phyloP scores from a whole-genome alignment of 140 eudicot genomes.

The Ambrosia hybrid region DNA sequence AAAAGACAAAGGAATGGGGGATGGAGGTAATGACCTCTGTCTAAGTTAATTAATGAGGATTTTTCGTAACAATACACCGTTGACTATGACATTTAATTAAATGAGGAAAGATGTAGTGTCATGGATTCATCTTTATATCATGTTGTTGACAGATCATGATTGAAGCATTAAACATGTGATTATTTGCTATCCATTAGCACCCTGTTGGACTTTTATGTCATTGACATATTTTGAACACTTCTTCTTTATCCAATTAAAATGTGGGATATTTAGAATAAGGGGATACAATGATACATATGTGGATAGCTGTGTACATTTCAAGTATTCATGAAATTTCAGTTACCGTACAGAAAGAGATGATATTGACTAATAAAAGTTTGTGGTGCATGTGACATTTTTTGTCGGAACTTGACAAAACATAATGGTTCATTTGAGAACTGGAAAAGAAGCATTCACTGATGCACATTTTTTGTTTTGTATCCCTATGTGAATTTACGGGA shows the following conservation, averaged over 20 bases:
- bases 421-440: constrained; percentile 4
- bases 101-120: constrained; percentile 11
- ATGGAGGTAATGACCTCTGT: constrained; percentile 6
- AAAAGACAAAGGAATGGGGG: constrained; percentile 3
- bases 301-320: constrained; percentile 4
- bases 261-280: background rate
- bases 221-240: background rate
- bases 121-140: constrained; percentile 7
- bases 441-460: background rate
- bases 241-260: constrained; percentile 17
- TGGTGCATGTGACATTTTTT: background rate
- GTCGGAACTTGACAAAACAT: background rate
- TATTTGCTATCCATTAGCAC: constrained; percentile 3
- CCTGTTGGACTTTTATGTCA: constrained; percentile 6
- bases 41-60: background rate
- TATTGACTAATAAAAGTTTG: constrained; percentile 1
- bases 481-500: constrained; percentile 1
- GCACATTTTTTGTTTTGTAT: constrained; percentile 7
- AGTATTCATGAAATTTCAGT: constrained; percentile 6
- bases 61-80: constrained; percentile 13
- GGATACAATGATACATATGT: constrained; percentile 4
- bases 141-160: constrained; percentile 4
- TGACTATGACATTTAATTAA: background rate
- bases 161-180: constrained; percentile 15
- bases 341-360: constrained; percentile 13